Percentiles rank a stretch among this genome's conserved stretches.
Evolutionary conservation across 306 rosid genomes (phyloP).

Genomic region (Betula pendula): DNA sequence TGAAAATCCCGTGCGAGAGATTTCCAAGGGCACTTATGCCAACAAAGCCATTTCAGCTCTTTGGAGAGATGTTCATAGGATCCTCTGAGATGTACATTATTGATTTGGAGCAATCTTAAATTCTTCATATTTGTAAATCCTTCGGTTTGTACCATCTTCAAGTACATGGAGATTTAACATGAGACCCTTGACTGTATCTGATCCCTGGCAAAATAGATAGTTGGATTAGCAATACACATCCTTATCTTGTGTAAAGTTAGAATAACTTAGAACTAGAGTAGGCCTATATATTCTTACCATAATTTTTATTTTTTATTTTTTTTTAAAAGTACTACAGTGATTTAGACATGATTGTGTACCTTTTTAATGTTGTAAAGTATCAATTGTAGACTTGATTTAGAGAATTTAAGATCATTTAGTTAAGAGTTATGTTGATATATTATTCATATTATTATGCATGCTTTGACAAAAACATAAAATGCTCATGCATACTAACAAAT

Average conservation of each 20-base stretch:
- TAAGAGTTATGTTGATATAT: too few species aligned
- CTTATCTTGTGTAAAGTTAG: too few species aligned
- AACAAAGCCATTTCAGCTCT: neutral
- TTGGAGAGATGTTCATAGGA: neutral
- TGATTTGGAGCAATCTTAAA: neutral
- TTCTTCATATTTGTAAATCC: neutral
- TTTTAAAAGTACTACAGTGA: too few species aligned
- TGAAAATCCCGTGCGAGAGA: neutral
- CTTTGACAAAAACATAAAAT: too few species aligned
- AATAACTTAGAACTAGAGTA: too few species aligned
- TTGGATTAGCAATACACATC: neutral
- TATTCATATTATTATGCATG: too few species aligned
- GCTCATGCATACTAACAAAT: neutral
- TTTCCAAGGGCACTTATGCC: neutral
- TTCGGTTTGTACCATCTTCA: neutral
- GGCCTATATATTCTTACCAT: too few species aligned
- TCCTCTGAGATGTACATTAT: neutral
- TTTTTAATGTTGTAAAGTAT: too few species aligned
- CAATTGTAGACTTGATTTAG: too few species aligned
- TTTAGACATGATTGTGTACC: too few species aligned
- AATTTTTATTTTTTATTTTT: too few species aligned
- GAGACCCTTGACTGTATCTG: neutral
- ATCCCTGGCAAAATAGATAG: neutral
- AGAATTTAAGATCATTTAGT: too few species aligned
- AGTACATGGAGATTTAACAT: neutral